These are phyloP conservation scores for Hippophae gyantsensis DNA, from an alignment of 306 rosid species.

Conservation along the genomic window DNA sequence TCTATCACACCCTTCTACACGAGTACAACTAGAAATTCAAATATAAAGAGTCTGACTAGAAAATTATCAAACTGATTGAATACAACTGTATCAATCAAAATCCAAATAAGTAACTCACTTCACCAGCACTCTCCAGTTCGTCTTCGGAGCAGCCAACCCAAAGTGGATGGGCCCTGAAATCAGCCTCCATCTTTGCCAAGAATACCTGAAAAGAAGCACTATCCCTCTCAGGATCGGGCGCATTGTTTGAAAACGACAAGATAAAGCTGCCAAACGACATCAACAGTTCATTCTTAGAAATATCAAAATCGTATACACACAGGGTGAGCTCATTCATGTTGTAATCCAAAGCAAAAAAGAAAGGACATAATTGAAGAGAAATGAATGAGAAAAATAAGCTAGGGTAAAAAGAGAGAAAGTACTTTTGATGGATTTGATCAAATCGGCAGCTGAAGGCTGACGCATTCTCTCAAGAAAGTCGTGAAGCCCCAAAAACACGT, in stretches of 20 bases:
- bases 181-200: slow-evolving; percentile 75
- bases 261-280: slow-evolving; percentile 55
- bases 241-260: slow-evolving; percentile 77
- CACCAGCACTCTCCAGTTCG: slow-evolving; percentile 95
- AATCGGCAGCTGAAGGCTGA: slow-evolving; percentile 86
- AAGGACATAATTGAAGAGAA: not conserved
- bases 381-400: not conserved
- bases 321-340: not conserved
- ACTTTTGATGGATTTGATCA: slow-evolving; percentile 94
- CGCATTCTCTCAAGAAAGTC: slow-evolving; percentile 98
- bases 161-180: slow-evolving; percentile 89
- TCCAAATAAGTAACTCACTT: slow-evolving; percentile 42
- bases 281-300: too few species aligned
- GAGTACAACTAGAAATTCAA: too few species aligned
- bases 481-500: slow-evolving; percentile 78
- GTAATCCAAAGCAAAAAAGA: not conserved
- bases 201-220: slow-evolving; percentile 73
- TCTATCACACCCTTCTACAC: too few species aligned
- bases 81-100: too few species aligned
- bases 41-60: too few species aligned
- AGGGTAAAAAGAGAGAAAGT: not conserved
- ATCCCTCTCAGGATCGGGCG: slow-evolving; percentile 84
- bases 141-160: slow-evolving; percentile 94
- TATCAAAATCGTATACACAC: not conserved
- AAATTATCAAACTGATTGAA: too few species aligned